Percentiles rank a stretch among this genome's conserved stretches.
Evolutionary conservation across 768 basidiomycete genomes (phyloP).

Genomic region (Lentinula lateritia): DNA sequence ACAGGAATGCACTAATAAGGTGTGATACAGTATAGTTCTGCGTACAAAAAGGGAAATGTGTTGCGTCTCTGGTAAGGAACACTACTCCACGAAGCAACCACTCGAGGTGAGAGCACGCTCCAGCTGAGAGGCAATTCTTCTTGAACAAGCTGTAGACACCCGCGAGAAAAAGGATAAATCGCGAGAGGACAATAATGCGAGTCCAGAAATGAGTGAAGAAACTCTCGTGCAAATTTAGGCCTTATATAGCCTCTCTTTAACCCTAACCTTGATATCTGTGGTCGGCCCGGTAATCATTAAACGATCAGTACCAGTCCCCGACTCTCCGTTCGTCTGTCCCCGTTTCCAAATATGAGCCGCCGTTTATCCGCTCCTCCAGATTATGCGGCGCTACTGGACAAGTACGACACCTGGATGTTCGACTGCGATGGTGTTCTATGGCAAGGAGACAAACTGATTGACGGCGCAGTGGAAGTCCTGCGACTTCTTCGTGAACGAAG

Average conservation of each 20-base stretch:
- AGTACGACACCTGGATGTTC: conserved; percentile 92
- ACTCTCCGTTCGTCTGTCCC: too few relatives aligned
- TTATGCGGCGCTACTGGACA: conserved; percentile 32
- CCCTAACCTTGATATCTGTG: background rate
- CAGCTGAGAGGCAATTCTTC: background rate
- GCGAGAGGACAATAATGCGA: conserved; percentile 3
- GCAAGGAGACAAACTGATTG: conserved; percentile 76
- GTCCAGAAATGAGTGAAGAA: conserved; percentile 1
- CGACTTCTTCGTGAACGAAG: conserved; percentile 64
- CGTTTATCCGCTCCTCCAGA: background rate
- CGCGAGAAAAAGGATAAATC: background rate
- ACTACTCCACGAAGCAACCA: background rate
- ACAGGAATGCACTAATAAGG: too few relatives aligned
- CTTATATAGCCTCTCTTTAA: background rate
- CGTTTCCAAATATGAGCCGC: background rate
- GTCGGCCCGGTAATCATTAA: too few relatives aligned
- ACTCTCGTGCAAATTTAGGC: background rate
- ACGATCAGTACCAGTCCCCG: too few relatives aligned
- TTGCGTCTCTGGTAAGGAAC: conserved; percentile 2
- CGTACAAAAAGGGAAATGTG: background rate
- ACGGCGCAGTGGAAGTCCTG: conserved; percentile 75
- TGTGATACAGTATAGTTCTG: too few relatives aligned
- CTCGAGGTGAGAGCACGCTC: background rate
- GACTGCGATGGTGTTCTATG: conserved; percentile 97
- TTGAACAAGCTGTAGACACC: conserved; percentile 1